Percentiles rank a stretch among this genome's conserved stretches.
Conservation (phyloP, 2,329 filamentous ascomycete genomes). For the Tolypocladium guangdongense region DNA sequence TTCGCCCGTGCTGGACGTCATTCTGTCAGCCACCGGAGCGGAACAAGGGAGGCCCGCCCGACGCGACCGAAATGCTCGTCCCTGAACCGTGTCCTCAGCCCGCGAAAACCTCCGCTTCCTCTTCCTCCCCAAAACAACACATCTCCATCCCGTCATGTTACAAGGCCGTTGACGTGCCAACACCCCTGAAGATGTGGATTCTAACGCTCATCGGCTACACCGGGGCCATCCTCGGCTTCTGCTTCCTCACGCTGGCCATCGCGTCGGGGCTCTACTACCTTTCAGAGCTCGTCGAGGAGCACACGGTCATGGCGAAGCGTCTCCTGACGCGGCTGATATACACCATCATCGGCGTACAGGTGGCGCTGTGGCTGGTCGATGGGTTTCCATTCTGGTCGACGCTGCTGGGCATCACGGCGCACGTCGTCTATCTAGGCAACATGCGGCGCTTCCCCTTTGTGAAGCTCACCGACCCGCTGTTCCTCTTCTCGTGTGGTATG, state of each 20-base stretch:
- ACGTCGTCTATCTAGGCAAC: slow-evolving; percentile 81
- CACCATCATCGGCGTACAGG: slow-evolving; percentile 61
- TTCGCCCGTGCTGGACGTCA: neutral
- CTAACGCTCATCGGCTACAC: slow-evolving; percentile 83
- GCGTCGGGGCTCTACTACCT: slow-evolving; percentile 98
- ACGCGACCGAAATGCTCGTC: neutral
- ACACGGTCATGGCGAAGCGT: slow-evolving; percentile 84
- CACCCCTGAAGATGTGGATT: slow-evolving; percentile 68
- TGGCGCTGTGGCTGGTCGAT: slow-evolving; percentile 69
- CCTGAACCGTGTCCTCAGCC: neutral
- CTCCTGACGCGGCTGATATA: slow-evolving; percentile 83
- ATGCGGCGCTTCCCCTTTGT: slow-evolving; percentile 66
- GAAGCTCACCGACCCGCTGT: slow-evolving; percentile 77
- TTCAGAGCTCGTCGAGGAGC: slow-evolving; percentile 94
- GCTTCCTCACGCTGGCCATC: slow-evolving; percentile 89
- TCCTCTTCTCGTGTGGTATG: slow-evolving; percentile 71
- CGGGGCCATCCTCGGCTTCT: slow-evolving; percentile 79
- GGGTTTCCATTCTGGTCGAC: slow-evolving; percentile 71
- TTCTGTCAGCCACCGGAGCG: neutral
- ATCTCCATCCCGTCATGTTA: neutral
- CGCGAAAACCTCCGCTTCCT: neutral
- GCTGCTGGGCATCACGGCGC: slow-evolving; percentile 64
- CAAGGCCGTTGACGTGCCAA: slow-evolving; percentile 3
- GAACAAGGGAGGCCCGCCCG: slow-evolving; percentile 1
- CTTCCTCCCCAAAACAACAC: neutral